These are phyloP conservation scores for Aspergillus hancockii DNA, from an alignment of 495 filamentous ascomycete species.

Conservation along the genomic window DNA sequence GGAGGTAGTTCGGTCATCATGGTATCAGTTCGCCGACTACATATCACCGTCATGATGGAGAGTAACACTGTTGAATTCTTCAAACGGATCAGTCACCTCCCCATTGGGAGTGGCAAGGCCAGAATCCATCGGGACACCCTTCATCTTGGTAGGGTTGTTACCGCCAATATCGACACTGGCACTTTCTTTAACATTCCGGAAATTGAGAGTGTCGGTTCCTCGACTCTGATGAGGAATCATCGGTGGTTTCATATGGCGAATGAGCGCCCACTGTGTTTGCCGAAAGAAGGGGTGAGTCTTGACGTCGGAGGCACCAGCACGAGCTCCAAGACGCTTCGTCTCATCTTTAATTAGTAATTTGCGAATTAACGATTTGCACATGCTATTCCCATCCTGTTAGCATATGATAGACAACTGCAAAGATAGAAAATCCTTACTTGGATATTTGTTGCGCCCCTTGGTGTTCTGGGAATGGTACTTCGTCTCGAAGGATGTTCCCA, in stretches of 20 bases:
- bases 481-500: constrained; percentile 93
- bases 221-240: constrained; percentile 94
- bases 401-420: neutral
- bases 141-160: constrained; percentile 54
- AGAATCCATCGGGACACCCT: constrained; percentile 82
- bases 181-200: constrained; percentile 96
- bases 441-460: constrained; percentile 81
- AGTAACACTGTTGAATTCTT: constrained; percentile 98
- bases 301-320: constrained; percentile 94
- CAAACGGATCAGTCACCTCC: constrained; percentile 90
- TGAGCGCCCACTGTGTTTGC: constrained; percentile 91
- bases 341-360: constrained; percentile 98
- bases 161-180: constrained; percentile 89
- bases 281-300: constrained; percentile 97
- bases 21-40: constrained; percentile 16
- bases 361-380: constrained; percentile 95
- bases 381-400: constrained; percentile 45
- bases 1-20: constrained; percentile 19
- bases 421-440: constrained; percentile 62
- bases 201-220: constrained; percentile 92
- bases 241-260: constrained; percentile 97
- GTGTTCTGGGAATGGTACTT: constrained; percentile 92
- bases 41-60: constrained; percentile 91
- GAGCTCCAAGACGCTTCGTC: constrained; percentile 88
- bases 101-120: constrained; percentile 82